Conservation (phyloP, 768 basidiomycete species). For the Mycena capillaripes region DNA sequence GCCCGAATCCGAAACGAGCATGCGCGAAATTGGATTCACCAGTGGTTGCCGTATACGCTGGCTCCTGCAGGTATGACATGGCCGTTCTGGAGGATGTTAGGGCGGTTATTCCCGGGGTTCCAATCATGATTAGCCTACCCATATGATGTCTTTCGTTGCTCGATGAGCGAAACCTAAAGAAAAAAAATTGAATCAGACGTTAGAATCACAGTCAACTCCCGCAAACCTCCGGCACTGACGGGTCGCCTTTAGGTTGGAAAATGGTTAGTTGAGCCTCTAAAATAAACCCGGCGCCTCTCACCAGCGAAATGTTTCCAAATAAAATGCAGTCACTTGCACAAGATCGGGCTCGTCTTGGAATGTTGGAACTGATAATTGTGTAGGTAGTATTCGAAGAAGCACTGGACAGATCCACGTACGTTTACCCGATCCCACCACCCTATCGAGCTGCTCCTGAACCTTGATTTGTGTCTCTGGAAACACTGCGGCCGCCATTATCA, state of each 20-base stretch:
- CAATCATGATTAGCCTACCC: slow-evolving; percentile 53
- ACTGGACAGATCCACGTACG: slow-evolving; percentile 41
- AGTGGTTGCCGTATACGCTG: slow-evolving; percentile 71
- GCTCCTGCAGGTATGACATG: slow-evolving; percentile 70
- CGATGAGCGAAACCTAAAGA: slow-evolving; percentile 74
- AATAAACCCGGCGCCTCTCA: neutral
- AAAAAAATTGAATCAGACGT: neutral
- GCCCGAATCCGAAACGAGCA: too few relatives aligned
- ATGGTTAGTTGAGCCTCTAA: neutral
- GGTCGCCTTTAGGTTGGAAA: slow-evolving; percentile 53
- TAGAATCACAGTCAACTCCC: neutral
- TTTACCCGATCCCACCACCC: slow-evolving; percentile 62
- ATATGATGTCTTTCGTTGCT: slow-evolving; percentile 74
- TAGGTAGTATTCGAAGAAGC: neutral
- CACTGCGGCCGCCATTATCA: slow-evolving; percentile 70
- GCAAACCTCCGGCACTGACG: slow-evolving; percentile 60
- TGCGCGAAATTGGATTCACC: slow-evolving; percentile 51
- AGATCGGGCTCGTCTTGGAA: slow-evolving; percentile 57
- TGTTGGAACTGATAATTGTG: slow-evolving; percentile 49
- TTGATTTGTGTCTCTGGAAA: slow-evolving; percentile 64
- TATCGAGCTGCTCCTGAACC: slow-evolving; percentile 70
- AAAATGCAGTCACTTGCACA: slow-evolving; percentile 63
- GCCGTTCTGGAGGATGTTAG: slow-evolving; percentile 48
- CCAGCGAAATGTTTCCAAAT: slow-evolving; percentile 66
- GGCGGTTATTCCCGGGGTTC: neutral